Percentiles rank a stretch among this genome's conserved stretches.
phyloP scores from a whole-genome alignment of 495 filamentous ascomycete genomes.

The Neurospora sp. region DNA sequence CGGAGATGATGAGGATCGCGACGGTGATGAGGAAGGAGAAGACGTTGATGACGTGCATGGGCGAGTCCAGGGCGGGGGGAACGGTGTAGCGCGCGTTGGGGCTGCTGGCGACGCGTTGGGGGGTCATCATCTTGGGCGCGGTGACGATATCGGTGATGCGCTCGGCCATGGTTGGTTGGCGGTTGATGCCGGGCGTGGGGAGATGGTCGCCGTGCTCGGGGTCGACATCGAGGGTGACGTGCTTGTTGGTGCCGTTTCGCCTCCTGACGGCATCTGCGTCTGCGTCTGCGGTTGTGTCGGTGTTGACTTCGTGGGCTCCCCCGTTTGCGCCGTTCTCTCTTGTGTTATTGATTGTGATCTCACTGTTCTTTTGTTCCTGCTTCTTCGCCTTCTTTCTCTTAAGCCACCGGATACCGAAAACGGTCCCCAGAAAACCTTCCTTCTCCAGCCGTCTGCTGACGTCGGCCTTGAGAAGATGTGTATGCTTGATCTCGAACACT shows the following conservation, averaged over 20 bases:
- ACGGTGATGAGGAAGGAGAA: slow-evolving; percentile 41
- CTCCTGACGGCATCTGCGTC: background rate
- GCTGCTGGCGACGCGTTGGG: slow-evolving; percentile 4
- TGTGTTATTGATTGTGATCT: background rate
- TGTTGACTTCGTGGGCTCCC: background rate
- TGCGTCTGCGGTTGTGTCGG: too few relatives aligned
- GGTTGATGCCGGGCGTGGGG: slow-evolving; percentile 14
- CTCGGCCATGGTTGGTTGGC: slow-evolving; percentile 23
- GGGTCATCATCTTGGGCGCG: slow-evolving; percentile 21
- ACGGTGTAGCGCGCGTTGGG: slow-evolving; percentile 29
- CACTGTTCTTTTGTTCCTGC: background rate
- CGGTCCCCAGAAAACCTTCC: slow-evolving; percentile 1
- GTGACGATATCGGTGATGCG: slow-evolving; percentile 26
- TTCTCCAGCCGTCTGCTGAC: slow-evolving; percentile 13
- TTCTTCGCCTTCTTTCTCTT: background rate
- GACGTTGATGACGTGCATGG: slow-evolving; percentile 42
- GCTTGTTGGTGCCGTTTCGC: background rate
- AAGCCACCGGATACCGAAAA: background rate
- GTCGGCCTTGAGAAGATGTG: slow-evolving; percentile 4
- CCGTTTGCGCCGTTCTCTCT: background rate
- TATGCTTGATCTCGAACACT: slow-evolving; percentile 36
- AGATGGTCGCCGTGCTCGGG: slow-evolving; percentile 1
- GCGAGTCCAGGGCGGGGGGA: slow-evolving; percentile 35
- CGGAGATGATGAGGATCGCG: slow-evolving; percentile 28
- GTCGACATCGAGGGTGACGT: background rate